Evolutionary conservation across 768 basidiomycete species (phyloP), one percentile per base, ranked within the genome.

Genomic region (Dendrothele bispora): DNA sequence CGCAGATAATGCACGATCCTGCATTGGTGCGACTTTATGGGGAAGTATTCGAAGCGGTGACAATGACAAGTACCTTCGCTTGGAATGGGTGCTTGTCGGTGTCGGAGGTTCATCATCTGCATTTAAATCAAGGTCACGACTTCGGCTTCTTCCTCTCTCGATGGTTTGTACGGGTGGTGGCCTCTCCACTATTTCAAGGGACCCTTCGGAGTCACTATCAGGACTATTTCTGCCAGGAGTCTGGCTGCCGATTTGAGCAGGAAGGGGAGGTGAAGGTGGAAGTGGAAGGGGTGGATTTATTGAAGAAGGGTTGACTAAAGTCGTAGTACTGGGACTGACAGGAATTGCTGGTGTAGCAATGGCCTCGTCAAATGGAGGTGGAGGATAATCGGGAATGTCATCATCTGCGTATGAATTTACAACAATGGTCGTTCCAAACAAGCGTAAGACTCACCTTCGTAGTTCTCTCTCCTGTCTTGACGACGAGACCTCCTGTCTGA

Each of bases 301-400:
- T 15, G 54, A 56, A 25, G 37, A 38, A 21, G 44, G 22, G 50
- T 39, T 26, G 47, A 44, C 69, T 47, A 71, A 59, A 47, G 72
- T 74, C 20, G 69, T 67, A 47, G 58, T 72, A 60, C 56, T 76
- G 43, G 66, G 71, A 56, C 58, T 70, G 49, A 63, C 67, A 49
- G 61, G 75, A 45, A 66, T 41, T 2, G 77, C 59, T 5, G 74
- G 70, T 12, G 74, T 72, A 7, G 72, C 74, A 29, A 77, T 80
- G 4, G 84, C 84, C 63, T 90, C 88, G 51, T 82, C 80, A 55
- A 88, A 87, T 11, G 86, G 80, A 22, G 88, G 88, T 11, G 88
- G 88, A 6, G 84, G 85, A 58, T 85, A 86, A 59, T 87, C 78
- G 22, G 82, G 79, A 39, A 72, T 66, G 24, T 54, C 53, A n/a